Conservation (phyloP, 2,329 filamentous ascomycete species). For the Pestalotiopsis sp. region DNA sequence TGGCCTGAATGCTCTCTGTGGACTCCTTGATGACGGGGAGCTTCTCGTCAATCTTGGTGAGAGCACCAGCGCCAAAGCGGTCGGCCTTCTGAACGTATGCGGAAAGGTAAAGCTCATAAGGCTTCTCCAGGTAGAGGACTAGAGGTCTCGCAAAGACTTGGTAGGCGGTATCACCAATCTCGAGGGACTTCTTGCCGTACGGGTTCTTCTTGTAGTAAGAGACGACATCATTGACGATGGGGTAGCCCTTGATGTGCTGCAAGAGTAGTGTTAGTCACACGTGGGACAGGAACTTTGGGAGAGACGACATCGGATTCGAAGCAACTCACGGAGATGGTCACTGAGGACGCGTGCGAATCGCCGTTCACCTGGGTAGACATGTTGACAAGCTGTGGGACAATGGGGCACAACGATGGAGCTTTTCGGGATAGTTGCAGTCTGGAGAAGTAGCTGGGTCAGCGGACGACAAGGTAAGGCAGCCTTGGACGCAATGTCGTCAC, state of each 20-base stretch:
- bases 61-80: conserved; percentile 70
- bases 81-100: conserved; percentile 87
- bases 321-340: conserved; percentile 32
- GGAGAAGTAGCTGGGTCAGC: neutral
- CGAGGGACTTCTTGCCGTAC: conserved; percentile 80
- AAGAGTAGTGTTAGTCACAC: conserved; percentile 7
- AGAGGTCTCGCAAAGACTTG: conserved; percentile 75
- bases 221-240: conserved; percentile 78
- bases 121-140: conserved; percentile 75
- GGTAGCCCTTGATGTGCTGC: conserved; percentile 84
- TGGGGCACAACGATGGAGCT: neutral
- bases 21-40: conserved; percentile 78
- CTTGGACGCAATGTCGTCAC: neutral
- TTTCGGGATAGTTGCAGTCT: neutral
- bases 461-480: neutral
- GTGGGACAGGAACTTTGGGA: neutral
- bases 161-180: conserved; percentile 75
- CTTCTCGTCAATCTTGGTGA: conserved; percentile 67
- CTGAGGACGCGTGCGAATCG: conserved; percentile 32
- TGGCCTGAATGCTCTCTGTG: conserved; percentile 67
- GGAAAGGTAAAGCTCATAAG: conserved; percentile 73
- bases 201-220: conserved; percentile 78
- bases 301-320: neutral
- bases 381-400: conserved; percentile 5
- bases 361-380: conserved; percentile 36